Percentiles rank a stretch among this genome's conserved stretches.
Conservation (phyloP, 2,329 filamentous ascomycete genomes). For the Ophiobolus disseminans region DNA sequence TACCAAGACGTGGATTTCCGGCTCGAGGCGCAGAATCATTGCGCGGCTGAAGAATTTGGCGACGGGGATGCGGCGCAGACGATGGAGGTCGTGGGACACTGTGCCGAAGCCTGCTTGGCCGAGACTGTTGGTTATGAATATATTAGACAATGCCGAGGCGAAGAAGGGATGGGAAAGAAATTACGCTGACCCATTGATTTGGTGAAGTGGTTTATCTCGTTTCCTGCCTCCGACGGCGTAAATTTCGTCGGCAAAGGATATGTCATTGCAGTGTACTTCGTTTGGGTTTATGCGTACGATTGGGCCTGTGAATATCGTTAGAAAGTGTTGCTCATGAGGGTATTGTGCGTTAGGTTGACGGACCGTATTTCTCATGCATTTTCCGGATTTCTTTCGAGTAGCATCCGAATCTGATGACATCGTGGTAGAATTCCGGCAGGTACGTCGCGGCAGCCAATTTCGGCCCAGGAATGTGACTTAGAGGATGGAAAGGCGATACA, state of each 20-base stretch:
- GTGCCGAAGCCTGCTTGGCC: conserved; percentile 32
- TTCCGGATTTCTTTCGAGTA: conserved; percentile 44
- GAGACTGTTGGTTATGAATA: no score
- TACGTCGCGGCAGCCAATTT: conserved; percentile 45
- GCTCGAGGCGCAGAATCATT: conserved; percentile 33
- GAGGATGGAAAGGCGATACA: conserved; percentile 36
- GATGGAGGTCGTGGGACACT: conserved; percentile 41
- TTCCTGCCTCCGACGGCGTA: conserved; percentile 37
- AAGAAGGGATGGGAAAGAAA: no score
- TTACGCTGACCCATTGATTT: conserved; percentile 36
- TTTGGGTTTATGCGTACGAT: conserved; percentile 44
- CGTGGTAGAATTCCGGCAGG: conserved; percentile 48
- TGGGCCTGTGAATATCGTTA: conserved; percentile 25
- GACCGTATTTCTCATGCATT: conserved; percentile 49
- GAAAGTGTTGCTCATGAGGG: no score
- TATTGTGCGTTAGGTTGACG: neutral
- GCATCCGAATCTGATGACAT: conserved; percentile 40
- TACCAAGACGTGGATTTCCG: conserved; percentile 25
- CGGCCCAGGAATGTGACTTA: conserved; percentile 43
- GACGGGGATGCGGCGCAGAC: conserved; percentile 37
- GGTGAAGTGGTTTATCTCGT: conserved; percentile 33
- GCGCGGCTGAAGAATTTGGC: conserved; percentile 47
- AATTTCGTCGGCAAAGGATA: conserved; percentile 38
- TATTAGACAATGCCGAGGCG: no score
- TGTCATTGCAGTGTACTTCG: conserved; percentile 42